Base-by-base conservation (phyloP, 441 rosid species). In the Erodium trifolium region DNA sequence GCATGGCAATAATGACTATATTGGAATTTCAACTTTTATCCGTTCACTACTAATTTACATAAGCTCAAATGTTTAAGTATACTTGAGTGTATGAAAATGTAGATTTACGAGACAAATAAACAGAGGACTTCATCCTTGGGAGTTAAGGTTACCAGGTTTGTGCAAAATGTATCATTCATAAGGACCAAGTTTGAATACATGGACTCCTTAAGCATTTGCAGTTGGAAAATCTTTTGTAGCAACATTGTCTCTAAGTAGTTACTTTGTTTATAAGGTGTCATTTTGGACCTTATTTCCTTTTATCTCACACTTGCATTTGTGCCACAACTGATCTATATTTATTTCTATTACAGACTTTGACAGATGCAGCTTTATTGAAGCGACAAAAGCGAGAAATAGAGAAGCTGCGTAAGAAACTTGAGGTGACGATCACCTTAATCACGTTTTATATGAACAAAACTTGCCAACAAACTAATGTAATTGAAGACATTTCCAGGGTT, bases 381-480 rank as follows among this genome's bases (percentile, higher is more conserved):
- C 82, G 97, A 69, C 98, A 93, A 77, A 91, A 93, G 75, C 74
- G 86, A 73, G 98, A 93, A 85, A 93, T 93, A 75, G 93, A 93
- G 86, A 96, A 93, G 69, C 82, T 93, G 31, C 92, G 82, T 16
- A 70, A 67, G 74, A 93, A 91, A 80, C 97, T 93, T 78, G 83
- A 89, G 94, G 98, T 89, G 67, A 80, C 80, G 68, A 66, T 70
- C 53, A 55, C 47, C 7, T 12, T 27, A 39, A 31, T 35, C 66
- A 13, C 66, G 31, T 27, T 72, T 1, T 63, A 16, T 27, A 62
- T 23, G 60, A n/a, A 67, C 35, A 43, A 53, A 55, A 49, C 18
- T 69, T 69, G 63, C 23, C 68, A 68, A 59, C 19, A 60, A 73
- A 63, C 65, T 80, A 69, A 83, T 75, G 17, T 66, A 12, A 45